Base-by-base conservation (phyloP, 164 flowering plant genomes). In the Dillenia suffruticosa region DNA sequence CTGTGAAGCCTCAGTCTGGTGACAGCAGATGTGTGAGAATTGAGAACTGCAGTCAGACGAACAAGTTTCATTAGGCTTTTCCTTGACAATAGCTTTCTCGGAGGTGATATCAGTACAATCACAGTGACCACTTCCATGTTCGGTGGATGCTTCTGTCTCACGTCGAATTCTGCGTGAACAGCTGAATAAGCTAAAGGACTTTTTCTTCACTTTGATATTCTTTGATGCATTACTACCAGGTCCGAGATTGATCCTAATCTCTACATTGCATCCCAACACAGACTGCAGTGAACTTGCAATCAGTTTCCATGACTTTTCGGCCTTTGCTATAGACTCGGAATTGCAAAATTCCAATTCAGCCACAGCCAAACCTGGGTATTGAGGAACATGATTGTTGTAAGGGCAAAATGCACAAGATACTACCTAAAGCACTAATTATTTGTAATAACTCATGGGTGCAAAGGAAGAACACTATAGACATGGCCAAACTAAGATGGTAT, bases 251-350 rank as follows among this genome's bases (percentile, higher is more conserved):
- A 90, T 80, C 68, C 88, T 81, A 11, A 93, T 77, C 72, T 90
- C 97, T 14, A 93, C 85, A 63, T 93, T 88, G 61, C 85, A 74
- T 10, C 96, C 88, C 65, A 93, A 75, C n/a, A 78, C 69, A 50
- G 70, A 70, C 63, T 85, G 93, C 63, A 93, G 84, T 43, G 83
- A 82, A 67, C 78, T 76, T 43, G 96, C 96, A 71, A 93, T 90
- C 58, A 68, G 49, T 70, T 90, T 88, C 98, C 92, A 85, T 11
- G 90, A 84, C 55, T 80, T 93, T 64, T 93, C 97, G 24, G 94
- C 98, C 71, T 76, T 81, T 14, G 82, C 68, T 45, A 83, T 89
- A 61, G 83, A 65, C 46, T 77, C 77, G 50, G 84, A 83, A 67
- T 70, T 79, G 63, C 40, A 44, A 62, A 93, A 90, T 61, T 87